These are phyloP conservation scores for Hyphopichia fennica DNA, from an alignment of 1,139 yeast genomes.

Conservation along the genomic window DNA sequence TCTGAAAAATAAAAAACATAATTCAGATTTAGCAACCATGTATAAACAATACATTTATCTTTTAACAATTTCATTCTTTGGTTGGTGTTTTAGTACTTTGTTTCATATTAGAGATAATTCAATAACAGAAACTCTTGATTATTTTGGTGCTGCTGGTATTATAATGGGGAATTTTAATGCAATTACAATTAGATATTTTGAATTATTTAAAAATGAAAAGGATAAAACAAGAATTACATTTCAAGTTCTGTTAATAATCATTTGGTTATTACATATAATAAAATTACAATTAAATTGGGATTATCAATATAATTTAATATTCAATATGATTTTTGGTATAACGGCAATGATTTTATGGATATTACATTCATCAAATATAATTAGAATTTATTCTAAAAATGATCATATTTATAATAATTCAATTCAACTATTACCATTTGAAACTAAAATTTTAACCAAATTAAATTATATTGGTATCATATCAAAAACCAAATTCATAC, in stretches of 20 bases:
- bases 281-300: slow-evolving; percentile 37
- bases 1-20: slow-evolving; percentile 16
- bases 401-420: slow-evolving; percentile 33
- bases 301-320: slow-evolving; percentile 37
- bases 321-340: slow-evolving; percentile 36
- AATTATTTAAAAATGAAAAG: slow-evolving; percentile 17
- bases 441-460: slow-evolving; percentile 35
- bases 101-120: slow-evolving; percentile 43
- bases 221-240: slow-evolving; percentile 9
- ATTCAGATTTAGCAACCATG: slow-evolving; percentile 21
- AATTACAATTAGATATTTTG: slow-evolving; percentile 32
- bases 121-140: slow-evolving; percentile 44
- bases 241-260: slow-evolving; percentile 13
- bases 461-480: slow-evolving; percentile 25
- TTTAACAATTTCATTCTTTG: slow-evolving; percentile 29
- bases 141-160: slow-evolving; percentile 45
- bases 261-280: slow-evolving; percentile 29
- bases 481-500: slow-evolving; percentile 30
- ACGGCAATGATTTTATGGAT: slow-evolving; percentile 36
- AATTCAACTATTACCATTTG: slow-evolving; percentile 41
- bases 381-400: slow-evolving; percentile 19
- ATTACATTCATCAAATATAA: slow-evolving; percentile 26
- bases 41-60: slow-evolving; percentile 32
- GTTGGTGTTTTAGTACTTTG: slow-evolving; percentile 41
- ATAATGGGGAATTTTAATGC: slow-evolving; percentile 39